A percentile compares a stretch with the other conserved stretches of the same genome.
Conservation (phyloP, 768 basidiomycete genomes). For the Tylopilus intermedius region DNA sequence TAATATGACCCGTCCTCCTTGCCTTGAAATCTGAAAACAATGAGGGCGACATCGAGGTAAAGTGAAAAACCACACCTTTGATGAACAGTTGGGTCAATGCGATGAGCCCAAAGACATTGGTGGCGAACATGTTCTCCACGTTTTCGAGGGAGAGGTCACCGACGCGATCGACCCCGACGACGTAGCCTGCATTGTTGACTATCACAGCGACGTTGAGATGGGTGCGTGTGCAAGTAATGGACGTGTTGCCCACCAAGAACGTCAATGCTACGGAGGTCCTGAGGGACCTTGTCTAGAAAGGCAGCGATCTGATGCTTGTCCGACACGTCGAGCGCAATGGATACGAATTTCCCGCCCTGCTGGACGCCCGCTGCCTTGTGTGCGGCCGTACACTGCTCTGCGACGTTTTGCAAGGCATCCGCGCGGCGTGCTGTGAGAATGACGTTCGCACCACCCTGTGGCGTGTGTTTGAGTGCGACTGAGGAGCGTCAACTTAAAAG, state of each 20-base stretch:
- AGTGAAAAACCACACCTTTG: constrained; percentile 36
- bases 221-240: neutral
- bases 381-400: constrained; percentile 60
- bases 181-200: constrained; percentile 86
- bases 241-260: constrained; percentile 59
- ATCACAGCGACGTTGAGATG: neutral
- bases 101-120: constrained; percentile 83
- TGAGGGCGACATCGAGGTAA: neutral
- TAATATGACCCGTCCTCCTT: constrained; percentile 78
- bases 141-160: constrained; percentile 76
- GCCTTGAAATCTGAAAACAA: constrained; percentile 62
- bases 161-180: constrained; percentile 80
- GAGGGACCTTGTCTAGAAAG: constrained; percentile 68
- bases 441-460: constrained; percentile 79
- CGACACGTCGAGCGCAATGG: constrained; percentile 73
- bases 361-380: constrained; percentile 68
- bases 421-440: constrained; percentile 77
- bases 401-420: constrained; percentile 68
- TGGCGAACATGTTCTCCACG: constrained; percentile 78
- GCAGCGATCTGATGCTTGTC: constrained; percentile 67
- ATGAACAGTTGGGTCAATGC: constrained; percentile 72
- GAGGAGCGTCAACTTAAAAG: neutral
- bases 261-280: constrained; percentile 68
- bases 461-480: neutral
- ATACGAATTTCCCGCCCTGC: constrained; percentile 73